Percentiles rank a stretch among this genome's conserved stretches.
Conservation (phyloP, 148 eudicot genomes). For the Pharnaceum exiguum region DNA sequence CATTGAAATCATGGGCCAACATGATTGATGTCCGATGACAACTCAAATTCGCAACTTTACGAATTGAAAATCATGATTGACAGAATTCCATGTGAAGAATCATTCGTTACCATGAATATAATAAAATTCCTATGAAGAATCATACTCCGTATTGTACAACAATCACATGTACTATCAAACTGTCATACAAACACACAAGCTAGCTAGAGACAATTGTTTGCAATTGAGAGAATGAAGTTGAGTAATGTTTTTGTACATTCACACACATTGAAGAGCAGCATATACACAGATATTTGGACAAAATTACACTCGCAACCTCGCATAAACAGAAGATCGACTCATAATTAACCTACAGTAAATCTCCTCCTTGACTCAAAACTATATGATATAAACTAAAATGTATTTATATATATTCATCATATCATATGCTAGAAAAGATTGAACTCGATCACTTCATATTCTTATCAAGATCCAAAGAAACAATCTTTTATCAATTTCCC, state of each 20-base stretch:
- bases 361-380: background rate
- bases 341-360: background rate
- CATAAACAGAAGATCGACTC: conserved; percentile 7
- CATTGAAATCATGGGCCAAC: conserved; percentile 10
- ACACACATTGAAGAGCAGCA: conserved; percentile 1
- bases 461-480: background rate
- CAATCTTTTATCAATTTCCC: background rate
- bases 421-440: background rate
- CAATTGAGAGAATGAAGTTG: conserved; percentile 1
- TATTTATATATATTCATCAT: background rate
- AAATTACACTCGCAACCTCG: conserved; percentile 6
- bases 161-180: background rate
- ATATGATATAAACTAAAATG: conserved; percentile 4
- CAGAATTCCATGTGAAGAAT: conserved; percentile 9
- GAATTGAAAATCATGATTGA: background rate
- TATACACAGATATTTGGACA: conserved; percentile 12
- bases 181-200: background rate
- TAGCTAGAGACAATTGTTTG: background rate
- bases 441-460: background rate
- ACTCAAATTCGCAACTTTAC: conserved; percentile 4
- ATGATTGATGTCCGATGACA: conserved; percentile 18
- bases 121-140: background rate
- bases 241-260: conserved; percentile 14
- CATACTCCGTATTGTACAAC: background rate
- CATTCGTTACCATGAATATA: background rate